These are phyloP conservation scores for Clavispora vitiphila DNA, from an alignment of 805 yeast genomes.

Conservation along the genomic window DNA sequence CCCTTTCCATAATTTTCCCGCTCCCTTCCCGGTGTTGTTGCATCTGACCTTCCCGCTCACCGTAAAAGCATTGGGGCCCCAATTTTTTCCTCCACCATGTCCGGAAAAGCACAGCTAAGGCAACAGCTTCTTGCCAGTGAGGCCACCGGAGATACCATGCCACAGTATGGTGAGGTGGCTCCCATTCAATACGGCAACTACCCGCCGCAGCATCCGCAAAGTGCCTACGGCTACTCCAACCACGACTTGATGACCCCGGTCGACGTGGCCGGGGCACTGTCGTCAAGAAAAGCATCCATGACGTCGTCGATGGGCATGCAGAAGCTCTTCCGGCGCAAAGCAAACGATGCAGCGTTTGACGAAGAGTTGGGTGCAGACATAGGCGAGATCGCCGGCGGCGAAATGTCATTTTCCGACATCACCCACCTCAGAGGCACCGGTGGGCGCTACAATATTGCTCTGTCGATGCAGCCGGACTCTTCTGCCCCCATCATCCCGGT, in stretches of 20 bases:
- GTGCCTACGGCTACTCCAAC: slow-evolving; percentile 13
- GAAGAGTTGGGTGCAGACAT: slow-evolving; percentile 36
- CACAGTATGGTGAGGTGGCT: slow-evolving; percentile 12
- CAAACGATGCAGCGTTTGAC: slow-evolving; percentile 27
- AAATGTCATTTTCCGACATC: slow-evolving; percentile 59
- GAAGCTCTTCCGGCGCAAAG: slow-evolving; percentile 38
- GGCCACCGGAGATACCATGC: slow-evolving; percentile 20
- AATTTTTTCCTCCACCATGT: background rate
- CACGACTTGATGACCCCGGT: slow-evolving; percentile 26
- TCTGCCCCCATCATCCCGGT: slow-evolving; percentile 78
- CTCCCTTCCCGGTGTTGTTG: background rate
- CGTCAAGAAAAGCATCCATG: slow-evolving; percentile 33
- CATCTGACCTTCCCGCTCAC: background rate
- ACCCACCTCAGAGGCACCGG: slow-evolving; percentile 62
- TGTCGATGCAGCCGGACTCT: slow-evolving; percentile 33
- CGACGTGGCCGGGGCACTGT: slow-evolving; percentile 4
- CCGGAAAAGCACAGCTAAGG: slow-evolving; percentile 22
- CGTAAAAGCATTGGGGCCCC: background rate
- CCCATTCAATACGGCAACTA: slow-evolving; percentile 8
- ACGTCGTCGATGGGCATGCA: slow-evolving; percentile 32
- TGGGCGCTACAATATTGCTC: slow-evolving; percentile 49
- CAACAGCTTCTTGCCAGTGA: slow-evolving; percentile 31
- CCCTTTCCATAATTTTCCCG: too few relatives aligned
- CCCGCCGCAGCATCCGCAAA: slow-evolving; percentile 5
- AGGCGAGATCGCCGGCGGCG: slow-evolving; percentile 28